Base-by-base conservation (phyloP, 225 moss, liverwort and hornwort genomes). In the Physcomitrium patens region DNA sequence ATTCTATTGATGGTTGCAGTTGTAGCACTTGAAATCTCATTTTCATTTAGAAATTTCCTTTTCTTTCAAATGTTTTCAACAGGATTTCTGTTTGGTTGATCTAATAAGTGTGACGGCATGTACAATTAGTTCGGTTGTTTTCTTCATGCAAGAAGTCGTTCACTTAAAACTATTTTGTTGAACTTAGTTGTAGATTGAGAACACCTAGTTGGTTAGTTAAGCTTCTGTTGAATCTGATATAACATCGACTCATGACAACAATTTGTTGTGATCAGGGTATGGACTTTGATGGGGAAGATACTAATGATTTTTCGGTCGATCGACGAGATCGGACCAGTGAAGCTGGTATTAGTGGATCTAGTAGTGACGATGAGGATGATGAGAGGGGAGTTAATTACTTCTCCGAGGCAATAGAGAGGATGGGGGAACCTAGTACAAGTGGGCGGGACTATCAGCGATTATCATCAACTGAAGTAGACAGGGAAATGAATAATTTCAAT, bases 281-380 rank as follows among this genome's bases (percentile, higher is more conserved):
- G 60, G 60, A 18, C 10, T 77, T 68, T 1, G 77, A 67, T 65
- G 78, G 58, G 45, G 80, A 74, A 52, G 76, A 80, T 5, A 60
- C 64, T 6, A 85, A 86, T 20, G 87, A 72, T 12, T 77, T 85
- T 68, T 73, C 76, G 15, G 86, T 77, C 61, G 93, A 96, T 72
- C 88, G 93, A 63, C 89, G 85, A 74, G 93, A 96, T 82, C 86
- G 91, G 76, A 96, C 93, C 23, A 93, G 95, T 76, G 95, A 96
- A 90, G 95, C 95, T 73, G 95, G 90, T 50, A 96, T 93, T 50
- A 93, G 95, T 80, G 90, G 91, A 73, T 93, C 91, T 67, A 77
- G 78, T 42, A 59, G 79, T 67, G 80, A 83, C 19, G 82, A 74
- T 24, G 76, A 69, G 5, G 80, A 72, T 14, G 75, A 31, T 16